phyloP scores from a whole-genome alignment of 1,139 yeast genomes.

The Candida tetrigidarum region DNA sequence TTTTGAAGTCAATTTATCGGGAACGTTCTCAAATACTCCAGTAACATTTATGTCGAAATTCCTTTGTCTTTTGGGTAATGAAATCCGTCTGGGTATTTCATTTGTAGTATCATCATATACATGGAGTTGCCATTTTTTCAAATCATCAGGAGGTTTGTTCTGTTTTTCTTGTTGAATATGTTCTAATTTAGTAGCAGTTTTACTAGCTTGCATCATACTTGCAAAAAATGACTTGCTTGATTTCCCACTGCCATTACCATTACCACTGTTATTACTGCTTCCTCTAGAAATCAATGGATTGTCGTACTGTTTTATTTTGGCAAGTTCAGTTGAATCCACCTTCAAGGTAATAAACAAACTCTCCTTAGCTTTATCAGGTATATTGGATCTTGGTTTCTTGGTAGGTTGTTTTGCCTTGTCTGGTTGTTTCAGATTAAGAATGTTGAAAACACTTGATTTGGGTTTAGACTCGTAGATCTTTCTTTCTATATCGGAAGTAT shows the following conservation, averaged over 20 bases:
- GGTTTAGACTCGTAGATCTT: slow-evolving; percentile 1
- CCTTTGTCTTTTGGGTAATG: neutral
- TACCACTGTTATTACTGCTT: too few species aligned
- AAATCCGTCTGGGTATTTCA: neutral
- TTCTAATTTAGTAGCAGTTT: slow-evolving; percentile 27
- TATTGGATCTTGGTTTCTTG: slow-evolving; percentile 14
- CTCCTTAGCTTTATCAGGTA: slow-evolving; percentile 6
- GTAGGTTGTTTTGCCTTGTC: slow-evolving; percentile 11
- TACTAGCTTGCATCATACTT: slow-evolving; percentile 32
- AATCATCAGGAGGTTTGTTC: slow-evolving; percentile 23
- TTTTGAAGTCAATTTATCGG: neutral
- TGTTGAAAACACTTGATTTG: slow-evolving; percentile 1
- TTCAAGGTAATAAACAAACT: slow-evolving; percentile 30
- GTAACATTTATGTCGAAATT: neutral
- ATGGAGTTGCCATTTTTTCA: slow-evolving; percentile 25
- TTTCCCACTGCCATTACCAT: slow-evolving; percentile 13
- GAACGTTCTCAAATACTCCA: neutral
- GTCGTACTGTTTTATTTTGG: slow-evolving; percentile 29
- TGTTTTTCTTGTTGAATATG: slow-evolving; percentile 12
- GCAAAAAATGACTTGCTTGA: slow-evolving; percentile 24
- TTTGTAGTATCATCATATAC: slow-evolving; percentile 17
- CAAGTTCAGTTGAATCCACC: slow-evolving; percentile 27
- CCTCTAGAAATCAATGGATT: slow-evolving; percentile 39
- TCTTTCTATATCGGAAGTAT: slow-evolving; percentile 7
- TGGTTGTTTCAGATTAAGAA: slow-evolving; percentile 5